Evolutionary conservation across 2,329 filamentous ascomycete genomes (phyloP), one percentile per base, ranked within the genome.

Genomic region (Monosporascus sp.): DNA sequence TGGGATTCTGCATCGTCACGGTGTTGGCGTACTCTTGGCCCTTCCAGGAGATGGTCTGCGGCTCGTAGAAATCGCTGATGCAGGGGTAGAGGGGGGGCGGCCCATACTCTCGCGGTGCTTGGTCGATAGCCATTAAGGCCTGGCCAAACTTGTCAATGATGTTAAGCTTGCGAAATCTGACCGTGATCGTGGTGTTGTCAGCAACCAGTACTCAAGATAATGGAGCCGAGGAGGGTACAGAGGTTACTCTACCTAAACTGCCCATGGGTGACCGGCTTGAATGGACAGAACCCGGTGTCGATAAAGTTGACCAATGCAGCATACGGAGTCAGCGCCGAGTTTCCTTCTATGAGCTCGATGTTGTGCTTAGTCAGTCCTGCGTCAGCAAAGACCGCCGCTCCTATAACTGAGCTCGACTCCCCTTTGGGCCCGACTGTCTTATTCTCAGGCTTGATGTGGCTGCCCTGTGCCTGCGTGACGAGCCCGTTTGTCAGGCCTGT

Each of bases 111-210:
- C 52, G 45, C 2, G 65, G 62, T 14, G 52, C 47, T n/a, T 63
- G 61, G 42, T 72, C 65, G 17, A 73, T 65, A 18, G 65, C 65
- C 9, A 57, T 45, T 24, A 75, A 49, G 9, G 62, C 61, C 47
- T 78, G 76, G 1, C 76, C 76, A 46, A 78, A 78, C 57, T 78
- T 78, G 62, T 79, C 76, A 34, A 79, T 63, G 41, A 79, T 68
- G 56, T 76, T 75, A 42, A 80, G 52, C 55, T 77, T 75, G 22
- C 22, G 22, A 3, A 22, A 22, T 22, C 22, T 22, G n/a, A n/a
- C n/a, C n/a, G n/a, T n/a, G n/a, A n/a, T n/a, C n/a, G n/a, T n/a
- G n/a, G n/a, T n/a, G n/a, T n/a, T n/a, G n/a, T n/a, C n/a, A n/a
- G 22, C 22, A 22, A 3, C 2, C 2, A 2, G 22, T 22, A 22